Conservation (phyloP, 345 rosid genomes). For the Corchorus capsularis region DNA sequence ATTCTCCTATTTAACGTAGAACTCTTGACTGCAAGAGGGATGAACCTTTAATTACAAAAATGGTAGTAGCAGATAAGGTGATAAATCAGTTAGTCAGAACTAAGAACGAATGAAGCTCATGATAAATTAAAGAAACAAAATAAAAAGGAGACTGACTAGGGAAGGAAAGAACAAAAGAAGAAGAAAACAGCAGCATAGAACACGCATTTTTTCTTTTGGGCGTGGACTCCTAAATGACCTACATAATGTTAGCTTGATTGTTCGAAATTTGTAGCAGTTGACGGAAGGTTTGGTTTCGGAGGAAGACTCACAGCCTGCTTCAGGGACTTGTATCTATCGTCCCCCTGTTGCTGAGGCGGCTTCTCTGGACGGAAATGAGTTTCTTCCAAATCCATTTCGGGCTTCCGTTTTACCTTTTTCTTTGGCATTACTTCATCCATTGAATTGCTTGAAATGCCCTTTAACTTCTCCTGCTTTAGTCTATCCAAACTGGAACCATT, state of each 20-base stretch:
- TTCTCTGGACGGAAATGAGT: slow-evolving; percentile 38
- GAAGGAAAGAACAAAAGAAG: neutral
- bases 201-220: slow-evolving; percentile 19
- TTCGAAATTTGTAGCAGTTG: slow-evolving; percentile 41
- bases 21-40: neutral
- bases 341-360: slow-evolving; percentile 26
- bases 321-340: slow-evolving; percentile 38
- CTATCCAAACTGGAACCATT: slow-evolving; percentile 42
- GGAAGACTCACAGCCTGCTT: slow-evolving; percentile 35
- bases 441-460: slow-evolving; percentile 45
- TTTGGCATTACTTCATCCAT: slow-evolving; percentile 45
- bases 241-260: slow-evolving; percentile 45
- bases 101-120: slow-evolving; percentile 26
- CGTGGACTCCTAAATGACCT: slow-evolving; percentile 25
- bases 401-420: slow-evolving; percentile 63
- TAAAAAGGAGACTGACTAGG: neutral
- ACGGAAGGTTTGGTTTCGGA: slow-evolving; percentile 38
- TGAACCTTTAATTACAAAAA: slow-evolving; percentile 41
- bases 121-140: neutral
- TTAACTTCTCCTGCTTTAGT: slow-evolving; percentile 57
- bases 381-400: slow-evolving; percentile 50
- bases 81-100: slow-evolving; percentile 25
- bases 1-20: neutral
- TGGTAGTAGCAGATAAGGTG: slow-evolving; percentile 19
- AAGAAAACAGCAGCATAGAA: neutral